Evolutionary conservation across 345 rosid species (phyloP), one percentile per base, ranked within the genome.

Genomic region (Linum usitatissimum): DNA sequence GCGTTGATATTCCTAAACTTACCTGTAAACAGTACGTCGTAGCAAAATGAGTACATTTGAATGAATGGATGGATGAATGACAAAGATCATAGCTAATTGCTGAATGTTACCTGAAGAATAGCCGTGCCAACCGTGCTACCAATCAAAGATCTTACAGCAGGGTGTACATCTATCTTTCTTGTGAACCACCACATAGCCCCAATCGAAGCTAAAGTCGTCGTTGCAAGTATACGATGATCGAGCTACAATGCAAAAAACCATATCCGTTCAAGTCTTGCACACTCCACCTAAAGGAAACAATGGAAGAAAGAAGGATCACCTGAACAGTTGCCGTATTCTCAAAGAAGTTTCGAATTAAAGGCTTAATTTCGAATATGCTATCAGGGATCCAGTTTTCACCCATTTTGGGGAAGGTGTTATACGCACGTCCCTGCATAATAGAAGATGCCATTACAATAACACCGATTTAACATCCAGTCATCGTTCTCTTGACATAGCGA

Each of bases 321-420:
- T 93, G 97, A 63, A 93, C 97, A 2, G 77, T 79, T 23, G 96
- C 68, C 31, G 99, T 90, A 73, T 90, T 93, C 80, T 93, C 96
- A 59, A 93, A 93, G 70, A 90, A 84, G 78, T 93, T 93, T 62
- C 91, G 88, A 63, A 90, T 68, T 13, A 86, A 67, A 60, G 99
- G 99, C 72, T 87, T 80, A 91, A 90, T 76, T 8, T 81, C 81
- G 49, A 93, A 82, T 63, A 93, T 78, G 73, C 73, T 71, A 69
- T 82, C 90, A 42, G 96, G 99, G 64, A 93, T 77, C 99, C 97
- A 93, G 31, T 80, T 67, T 68, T 86, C 94, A 1, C 94, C 97
- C 99, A 93, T 90, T 66, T 83, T 93, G 5, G 99, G 96, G 67
- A 90, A 93, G 57, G 94, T 90, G 76, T 90, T 90, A 68, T 70